A percentile compares a stretch with the other conserved stretches of the same genome.
These are phyloP conservation scores for Boletus mariae DNA, from an alignment of 1,284 basidiomycete species.

Conservation along the genomic window DNA sequence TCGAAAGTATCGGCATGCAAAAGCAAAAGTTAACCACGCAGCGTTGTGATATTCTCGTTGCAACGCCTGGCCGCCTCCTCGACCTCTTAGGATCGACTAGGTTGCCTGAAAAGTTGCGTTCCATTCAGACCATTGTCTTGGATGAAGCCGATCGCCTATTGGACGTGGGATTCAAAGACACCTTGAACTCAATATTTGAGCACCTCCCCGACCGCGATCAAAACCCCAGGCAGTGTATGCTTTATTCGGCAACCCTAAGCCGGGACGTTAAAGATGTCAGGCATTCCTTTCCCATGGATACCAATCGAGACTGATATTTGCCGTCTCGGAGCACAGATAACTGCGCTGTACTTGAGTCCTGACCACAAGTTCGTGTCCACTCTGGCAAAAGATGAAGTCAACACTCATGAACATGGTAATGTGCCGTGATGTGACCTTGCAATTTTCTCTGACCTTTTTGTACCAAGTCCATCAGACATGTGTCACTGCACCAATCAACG, in stretches of 20 bases:
- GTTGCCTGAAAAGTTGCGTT: constrained; percentile 35
- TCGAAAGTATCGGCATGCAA: constrained; percentile 26
- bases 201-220: constrained; percentile 44
- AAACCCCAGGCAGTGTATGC: constrained; percentile 62
- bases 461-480: constrained; percentile 49
- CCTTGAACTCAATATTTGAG: constrained; percentile 73
- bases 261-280: constrained; percentile 37
- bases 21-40: constrained; percentile 37
- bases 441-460: not conserved
- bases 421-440: not conserved
- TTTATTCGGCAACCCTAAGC: constrained; percentile 73
- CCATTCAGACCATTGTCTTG: constrained; percentile 77
- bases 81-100: constrained; percentile 63
- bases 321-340: constrained; percentile 36
- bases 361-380: constrained; percentile 63
- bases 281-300: not conserved
- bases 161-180: constrained; percentile 84
- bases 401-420: constrained; percentile 62
- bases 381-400: constrained; percentile 55
- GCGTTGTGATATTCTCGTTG: constrained; percentile 79
- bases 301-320: constrained; percentile 1
- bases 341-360: constrained; percentile 41
- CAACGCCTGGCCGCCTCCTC: constrained; percentile 85
- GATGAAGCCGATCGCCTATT: constrained; percentile 91
- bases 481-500: constrained; percentile 40